phyloP scores from a whole-genome alignment of 805 yeast genomes.

The Kodamaea restingae region DNA sequence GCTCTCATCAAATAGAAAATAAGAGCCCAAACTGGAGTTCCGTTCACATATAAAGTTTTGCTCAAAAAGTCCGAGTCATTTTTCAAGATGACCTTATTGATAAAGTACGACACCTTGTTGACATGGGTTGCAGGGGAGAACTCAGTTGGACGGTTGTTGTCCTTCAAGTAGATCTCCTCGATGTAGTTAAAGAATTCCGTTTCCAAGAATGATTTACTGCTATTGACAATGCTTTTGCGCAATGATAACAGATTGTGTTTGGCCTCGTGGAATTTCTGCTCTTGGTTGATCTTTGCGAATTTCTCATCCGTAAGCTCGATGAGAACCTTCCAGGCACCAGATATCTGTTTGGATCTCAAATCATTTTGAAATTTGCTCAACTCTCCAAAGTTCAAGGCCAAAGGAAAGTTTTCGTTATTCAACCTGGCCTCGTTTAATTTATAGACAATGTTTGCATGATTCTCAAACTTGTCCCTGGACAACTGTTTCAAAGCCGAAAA shows the following conservation, averaged over 20 bases:
- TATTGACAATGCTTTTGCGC: slow-evolving; percentile 46
- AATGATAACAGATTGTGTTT: slow-evolving; percentile 24
- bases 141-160: slow-evolving; percentile 32
- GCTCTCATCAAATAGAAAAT: slow-evolving; percentile 80
- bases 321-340: slow-evolving; percentile 71
- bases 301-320: slow-evolving; percentile 42
- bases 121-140: slow-evolving; percentile 59
- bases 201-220: slow-evolving; percentile 63
- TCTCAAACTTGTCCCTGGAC: slow-evolving; percentile 60
- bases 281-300: slow-evolving; percentile 30
- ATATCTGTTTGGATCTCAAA: slow-evolving; percentile 62
- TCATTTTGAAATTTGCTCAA: slow-evolving; percentile 57
- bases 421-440: slow-evolving; percentile 69
- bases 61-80: slow-evolving; percentile 21
- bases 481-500: slow-evolving; percentile 27
- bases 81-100: slow-evolving; percentile 32
- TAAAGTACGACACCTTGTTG: slow-evolving; percentile 65
- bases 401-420: slow-evolving; percentile 46
- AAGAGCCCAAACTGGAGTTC: slow-evolving; percentile 91
- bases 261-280: slow-evolving; percentile 29
- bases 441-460: slow-evolving; percentile 67
- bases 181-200: slow-evolving; percentile 72
- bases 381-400: slow-evolving; percentile 58
- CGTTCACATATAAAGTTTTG: slow-evolving; percentile 54
- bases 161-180: slow-evolving; percentile 61